phyloP scores from a whole-genome alignment of 2,329 filamentous ascomycete species.

The Xylariales sp. region DNA sequence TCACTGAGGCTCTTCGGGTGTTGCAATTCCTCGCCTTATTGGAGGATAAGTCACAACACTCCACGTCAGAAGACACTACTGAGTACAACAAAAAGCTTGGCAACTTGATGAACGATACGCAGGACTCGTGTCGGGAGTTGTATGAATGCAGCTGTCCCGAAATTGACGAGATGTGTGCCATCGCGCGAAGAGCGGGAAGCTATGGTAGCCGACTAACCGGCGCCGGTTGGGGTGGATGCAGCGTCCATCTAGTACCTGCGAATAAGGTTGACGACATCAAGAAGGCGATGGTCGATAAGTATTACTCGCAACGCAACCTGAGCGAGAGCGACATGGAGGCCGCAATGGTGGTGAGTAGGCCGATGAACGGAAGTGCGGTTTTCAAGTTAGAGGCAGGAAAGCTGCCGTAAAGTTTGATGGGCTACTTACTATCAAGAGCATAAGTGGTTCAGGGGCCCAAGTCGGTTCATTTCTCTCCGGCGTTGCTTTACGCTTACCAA shows the following conservation, averaged over 20 bases:
- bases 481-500: no score
- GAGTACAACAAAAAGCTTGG: constrained; percentile 67
- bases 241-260: constrained; percentile 84
- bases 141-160: constrained; percentile 93
- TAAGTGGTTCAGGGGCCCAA: no score
- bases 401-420: constrained; percentile 13
- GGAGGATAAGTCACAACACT: constrained; percentile 40
- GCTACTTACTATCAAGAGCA: no score
- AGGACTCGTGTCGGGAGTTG: constrained; percentile 77
- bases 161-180: constrained; percentile 80
- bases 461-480: no score
- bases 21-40: constrained; percentile 77
- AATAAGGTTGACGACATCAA: constrained; percentile 76
- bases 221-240: constrained; percentile 95
- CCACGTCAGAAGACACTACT: constrained; percentile 47
- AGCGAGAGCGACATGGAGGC: constrained; percentile 68
- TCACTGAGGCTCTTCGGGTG: constrained; percentile 82
- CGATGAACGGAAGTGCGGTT: constrained; percentile 66
- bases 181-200: constrained; percentile 72
- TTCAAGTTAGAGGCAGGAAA: constrained; percentile 31
- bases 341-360: constrained; percentile 85
- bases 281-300: constrained; percentile 72
- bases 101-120: constrained; percentile 81
- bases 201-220: constrained; percentile 86
- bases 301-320: constrained; percentile 66